Conservation (phyloP, 1,284 basidiomycete species). For the Trichosporon sp. region DNA sequence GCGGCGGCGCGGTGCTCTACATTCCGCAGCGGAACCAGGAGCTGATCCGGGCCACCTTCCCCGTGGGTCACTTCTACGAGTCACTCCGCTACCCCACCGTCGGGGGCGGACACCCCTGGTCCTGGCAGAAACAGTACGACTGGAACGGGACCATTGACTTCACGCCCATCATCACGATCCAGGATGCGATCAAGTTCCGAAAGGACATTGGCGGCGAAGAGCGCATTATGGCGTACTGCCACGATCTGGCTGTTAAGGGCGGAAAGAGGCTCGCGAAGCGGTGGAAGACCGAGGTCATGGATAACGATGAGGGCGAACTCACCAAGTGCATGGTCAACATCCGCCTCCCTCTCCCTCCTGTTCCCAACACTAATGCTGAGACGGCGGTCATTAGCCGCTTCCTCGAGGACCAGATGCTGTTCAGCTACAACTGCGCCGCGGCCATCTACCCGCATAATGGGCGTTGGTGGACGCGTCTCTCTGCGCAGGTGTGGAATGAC, state of each 20-base stretch:
- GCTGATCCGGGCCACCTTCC: constrained; percentile 72
- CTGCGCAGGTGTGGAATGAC: constrained; percentile 71
- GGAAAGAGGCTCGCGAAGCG: constrained; percentile 68
- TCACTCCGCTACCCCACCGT: constrained; percentile 53
- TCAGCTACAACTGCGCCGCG: constrained; percentile 40
- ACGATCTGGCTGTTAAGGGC: constrained; percentile 71
- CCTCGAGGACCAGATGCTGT: constrained; percentile 41
- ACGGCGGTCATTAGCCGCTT: constrained; percentile 35
- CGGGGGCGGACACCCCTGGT: constrained; percentile 41
- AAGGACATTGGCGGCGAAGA: constrained; percentile 79
- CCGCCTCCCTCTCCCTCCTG: constrained; percentile 47
- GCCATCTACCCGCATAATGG: constrained; percentile 62
- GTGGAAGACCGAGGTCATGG: constrained; percentile 68
- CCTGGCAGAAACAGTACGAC: constrained; percentile 51
- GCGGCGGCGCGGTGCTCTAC: constrained; percentile 73
- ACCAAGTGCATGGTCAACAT: constrained; percentile 71
- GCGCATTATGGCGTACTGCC: constrained; percentile 74
- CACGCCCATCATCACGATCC: constrained; percentile 38
- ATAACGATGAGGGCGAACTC: constrained; percentile 64
- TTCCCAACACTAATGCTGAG: constrained; percentile 35
- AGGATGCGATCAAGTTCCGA: constrained; percentile 73
- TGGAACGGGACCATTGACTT: constrained; percentile 52
- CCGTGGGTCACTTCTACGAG: constrained; percentile 68
- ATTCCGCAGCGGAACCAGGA: constrained; percentile 77
- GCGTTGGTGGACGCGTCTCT: constrained; percentile 71